Percentiles rank a stretch among this genome's conserved stretches.
These are phyloP conservation scores for Sclerotinia borealis DNA, from an alignment of 2,329 filamentous ascomycete species.

Conservation along the genomic window DNA sequence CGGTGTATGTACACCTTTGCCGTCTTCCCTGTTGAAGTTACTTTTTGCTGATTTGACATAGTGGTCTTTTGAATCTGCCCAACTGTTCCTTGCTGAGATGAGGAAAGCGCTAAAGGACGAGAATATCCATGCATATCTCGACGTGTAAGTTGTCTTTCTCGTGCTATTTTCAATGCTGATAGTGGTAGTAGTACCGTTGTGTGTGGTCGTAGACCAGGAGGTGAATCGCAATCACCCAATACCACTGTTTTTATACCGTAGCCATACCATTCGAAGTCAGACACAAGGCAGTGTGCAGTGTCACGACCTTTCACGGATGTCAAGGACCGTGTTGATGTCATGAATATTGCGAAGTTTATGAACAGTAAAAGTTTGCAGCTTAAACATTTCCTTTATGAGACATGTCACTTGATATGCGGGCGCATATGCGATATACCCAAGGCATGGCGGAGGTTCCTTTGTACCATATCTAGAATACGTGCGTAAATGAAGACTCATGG, in stretches of 20 bases:
- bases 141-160: background rate
- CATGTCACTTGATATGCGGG: background rate
- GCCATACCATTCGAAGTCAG: background rate
- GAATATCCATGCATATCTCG: background rate
- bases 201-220: slow-evolving; percentile 22
- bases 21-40: background rate
- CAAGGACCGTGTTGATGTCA: background rate
- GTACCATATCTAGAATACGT: background rate
- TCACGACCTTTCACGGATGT: no score
- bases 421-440: background rate
- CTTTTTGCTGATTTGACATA: background rate
- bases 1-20: background rate
- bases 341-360: background rate
- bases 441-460: background rate
- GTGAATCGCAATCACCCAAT: slow-evolving; percentile 7
- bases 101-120: background rate
- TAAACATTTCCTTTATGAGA: background rate
- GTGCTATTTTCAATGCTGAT: background rate
- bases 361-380: background rate
- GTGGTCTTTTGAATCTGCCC: background rate
- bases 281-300: background rate
- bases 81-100: background rate
- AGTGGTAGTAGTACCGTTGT: slow-evolving; percentile 18
- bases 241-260: background rate
- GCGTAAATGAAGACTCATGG: background rate